These are phyloP conservation scores for Euphorbia peplus DNA, from an alignment of 345 rosid species.

Conservation along the genomic window DNA sequence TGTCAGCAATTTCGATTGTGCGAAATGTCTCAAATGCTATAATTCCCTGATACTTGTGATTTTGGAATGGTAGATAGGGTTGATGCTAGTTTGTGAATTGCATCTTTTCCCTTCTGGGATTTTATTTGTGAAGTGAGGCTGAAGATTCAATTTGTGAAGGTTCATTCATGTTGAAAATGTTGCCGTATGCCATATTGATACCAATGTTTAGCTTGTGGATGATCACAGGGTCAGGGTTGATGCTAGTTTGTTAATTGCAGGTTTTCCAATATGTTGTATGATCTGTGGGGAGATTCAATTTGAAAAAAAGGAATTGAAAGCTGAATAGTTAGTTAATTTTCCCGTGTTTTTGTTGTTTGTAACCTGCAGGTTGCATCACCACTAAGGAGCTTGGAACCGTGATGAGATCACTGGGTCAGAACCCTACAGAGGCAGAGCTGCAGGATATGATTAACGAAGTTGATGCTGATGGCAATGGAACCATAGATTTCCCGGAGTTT, in stretches of 20 bases:
- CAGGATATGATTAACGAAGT: slow-evolving; percentile 57
- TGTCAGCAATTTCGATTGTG: background rate
- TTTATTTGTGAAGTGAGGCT: no score
- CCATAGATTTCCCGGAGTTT: slow-evolving; percentile 55
- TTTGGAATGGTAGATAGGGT: background rate
- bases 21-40: background rate
- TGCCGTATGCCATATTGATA: no score
- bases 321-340: background rate
- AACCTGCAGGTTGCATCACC: slow-evolving; percentile 39
- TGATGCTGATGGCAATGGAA: slow-evolving; percentile 54
- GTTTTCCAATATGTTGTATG: background rate
- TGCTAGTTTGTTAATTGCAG: background rate
- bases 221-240: no score
- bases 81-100: background rate
- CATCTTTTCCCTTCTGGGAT: no score
- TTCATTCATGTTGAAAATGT: no score
- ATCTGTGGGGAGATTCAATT: background rate
- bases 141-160: no score
- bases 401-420: slow-evolving; percentile 55
- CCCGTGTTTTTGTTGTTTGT: background rate
- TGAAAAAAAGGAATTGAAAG: no score
- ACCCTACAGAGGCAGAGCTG: slow-evolving; percentile 52
- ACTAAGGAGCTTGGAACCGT: slow-evolving; percentile 53
- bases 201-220: no score
- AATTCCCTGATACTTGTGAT: background rate